Conservation (phyloP, 225 moss, liverwort and hornwort species). For the Neckera pumila region DNA sequence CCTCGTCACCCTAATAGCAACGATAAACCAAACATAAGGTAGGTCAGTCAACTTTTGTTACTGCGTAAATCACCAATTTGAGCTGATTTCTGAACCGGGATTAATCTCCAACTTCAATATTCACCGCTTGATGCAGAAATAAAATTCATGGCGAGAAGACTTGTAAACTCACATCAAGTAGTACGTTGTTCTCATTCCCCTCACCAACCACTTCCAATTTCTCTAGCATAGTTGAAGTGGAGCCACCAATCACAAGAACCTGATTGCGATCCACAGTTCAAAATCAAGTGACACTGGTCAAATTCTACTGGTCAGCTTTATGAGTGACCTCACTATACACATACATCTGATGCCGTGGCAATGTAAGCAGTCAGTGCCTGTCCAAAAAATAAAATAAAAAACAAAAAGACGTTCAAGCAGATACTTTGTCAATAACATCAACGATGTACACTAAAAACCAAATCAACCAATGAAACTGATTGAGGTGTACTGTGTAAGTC, state of each 20-base stretch:
- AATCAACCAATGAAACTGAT: background rate
- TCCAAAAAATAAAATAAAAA: background rate
- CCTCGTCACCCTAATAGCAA: constrained; percentile 40
- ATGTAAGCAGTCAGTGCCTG: background rate
- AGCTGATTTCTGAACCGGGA: background rate
- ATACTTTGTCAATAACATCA: background rate
- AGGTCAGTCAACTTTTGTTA: background rate
- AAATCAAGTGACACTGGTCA: background rate
- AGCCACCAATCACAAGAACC: constrained; percentile 90
- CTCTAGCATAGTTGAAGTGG: constrained; percentile 86
- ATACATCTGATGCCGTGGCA: background rate
- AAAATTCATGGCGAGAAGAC: background rate
- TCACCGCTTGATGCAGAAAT: background rate
- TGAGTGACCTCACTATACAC: background rate
- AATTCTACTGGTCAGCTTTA: background rate
- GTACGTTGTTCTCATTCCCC: constrained; percentile 10
- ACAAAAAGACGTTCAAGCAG: background rate
- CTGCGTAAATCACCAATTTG: background rate
- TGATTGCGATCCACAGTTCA: constrained; percentile 13
- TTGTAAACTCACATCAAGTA: constrained; percentile 24
- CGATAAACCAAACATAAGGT: background rate
- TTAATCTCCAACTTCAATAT: background rate
- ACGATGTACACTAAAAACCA: background rate
- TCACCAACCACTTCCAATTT: constrained; percentile 87
- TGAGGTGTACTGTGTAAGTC: background rate